phyloP scores from a whole-genome alignment of 2,329 filamentous ascomycete genomes.

The Cryphonectria nitschkei region DNA sequence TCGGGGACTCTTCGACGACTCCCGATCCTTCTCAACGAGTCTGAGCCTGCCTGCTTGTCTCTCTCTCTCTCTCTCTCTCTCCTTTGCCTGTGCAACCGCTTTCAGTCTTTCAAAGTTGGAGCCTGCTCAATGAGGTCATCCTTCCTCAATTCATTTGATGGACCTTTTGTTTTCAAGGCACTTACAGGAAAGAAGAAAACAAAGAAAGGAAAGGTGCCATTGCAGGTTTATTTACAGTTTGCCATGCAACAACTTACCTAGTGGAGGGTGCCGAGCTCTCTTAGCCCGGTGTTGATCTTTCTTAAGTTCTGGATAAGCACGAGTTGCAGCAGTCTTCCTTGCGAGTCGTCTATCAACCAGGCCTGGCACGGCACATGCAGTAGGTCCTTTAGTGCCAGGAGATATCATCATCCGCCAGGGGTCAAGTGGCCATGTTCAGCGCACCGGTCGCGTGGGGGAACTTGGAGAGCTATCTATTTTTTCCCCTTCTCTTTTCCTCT shows the following conservation, averaged over 20 bases:
- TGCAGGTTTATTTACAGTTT: not conserved
- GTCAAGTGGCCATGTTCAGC: not conserved
- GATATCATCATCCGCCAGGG: conserved; percentile 20
- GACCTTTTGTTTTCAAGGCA: no score
- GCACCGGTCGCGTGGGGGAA: conserved; percentile 6
- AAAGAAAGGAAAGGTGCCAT: not conserved
- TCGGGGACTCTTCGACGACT: not conserved
- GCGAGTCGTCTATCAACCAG: not conserved
- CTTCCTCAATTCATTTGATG: no score
- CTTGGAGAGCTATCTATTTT: not conserved
- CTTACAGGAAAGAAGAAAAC: no score
- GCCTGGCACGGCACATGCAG: not conserved
- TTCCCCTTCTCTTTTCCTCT: not conserved
- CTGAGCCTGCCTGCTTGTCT: no score
- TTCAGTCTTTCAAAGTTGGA: not conserved
- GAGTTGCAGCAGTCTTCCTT: not conserved
- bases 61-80: no score
- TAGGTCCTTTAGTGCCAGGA: conserved; percentile 18
- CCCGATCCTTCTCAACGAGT: not conserved
- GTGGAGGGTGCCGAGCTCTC: not conserved
- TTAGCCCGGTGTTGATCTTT: conserved; percentile 1
- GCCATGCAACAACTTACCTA: not conserved
- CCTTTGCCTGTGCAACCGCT: no score
- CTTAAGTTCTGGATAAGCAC: conserved; percentile 15
- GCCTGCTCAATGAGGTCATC: not conserved